Conservation (phyloP, 2,329 filamentous ascomycete species). For the Calonectria pseudoreteaudii region DNA sequence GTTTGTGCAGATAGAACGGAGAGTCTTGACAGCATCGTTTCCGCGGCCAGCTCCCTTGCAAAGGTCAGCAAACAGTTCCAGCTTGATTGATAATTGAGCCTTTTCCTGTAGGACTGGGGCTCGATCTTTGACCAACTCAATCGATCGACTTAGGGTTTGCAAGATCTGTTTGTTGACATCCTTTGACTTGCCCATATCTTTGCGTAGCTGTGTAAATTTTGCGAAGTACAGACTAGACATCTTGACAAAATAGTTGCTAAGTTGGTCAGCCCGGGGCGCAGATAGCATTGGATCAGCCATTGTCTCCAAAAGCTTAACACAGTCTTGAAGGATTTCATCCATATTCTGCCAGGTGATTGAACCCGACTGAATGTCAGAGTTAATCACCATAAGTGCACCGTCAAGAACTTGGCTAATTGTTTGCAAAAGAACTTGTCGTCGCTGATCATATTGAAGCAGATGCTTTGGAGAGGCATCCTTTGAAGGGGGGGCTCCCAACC, state of each 20-base stretch:
- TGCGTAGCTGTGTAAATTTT: slow-evolving; percentile 65
- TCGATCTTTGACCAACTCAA: slow-evolving; percentile 70
- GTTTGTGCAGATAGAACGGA: slow-evolving; percentile 71
- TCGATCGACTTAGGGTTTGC: slow-evolving; percentile 71
- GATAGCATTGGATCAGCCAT: slow-evolving; percentile 56
- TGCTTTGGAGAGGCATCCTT: slow-evolving; percentile 67
- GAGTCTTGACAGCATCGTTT: slow-evolving; percentile 68
- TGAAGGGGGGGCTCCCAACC: slow-evolving; percentile 69
- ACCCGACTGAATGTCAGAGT: slow-evolving; percentile 61
- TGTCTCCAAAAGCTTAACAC: slow-evolving; percentile 64
- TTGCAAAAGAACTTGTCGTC: slow-evolving; percentile 64
- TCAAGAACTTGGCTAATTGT: slow-evolving; percentile 70
- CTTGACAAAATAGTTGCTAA: slow-evolving; percentile 68
- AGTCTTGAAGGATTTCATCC: slow-evolving; percentile 70
- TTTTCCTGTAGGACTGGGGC: slow-evolving; percentile 66
- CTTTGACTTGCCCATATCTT: slow-evolving; percentile 53
- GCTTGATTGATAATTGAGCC: slow-evolving; percentile 71
- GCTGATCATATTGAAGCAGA: slow-evolving; percentile 70
- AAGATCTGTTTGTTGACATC: slow-evolving; percentile 57
- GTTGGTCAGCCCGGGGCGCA: slow-evolving; percentile 45
- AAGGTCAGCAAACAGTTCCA: slow-evolving; percentile 74
- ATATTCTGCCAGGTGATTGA: slow-evolving; percentile 64
- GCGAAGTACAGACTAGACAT: slow-evolving; percentile 80
- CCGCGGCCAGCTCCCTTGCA: slow-evolving; percentile 64
- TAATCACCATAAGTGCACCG: slow-evolving; percentile 68